Base-by-base conservation (phyloP, 108 stramenopile genomes). In the Pelagomonas calceolata region DNA sequence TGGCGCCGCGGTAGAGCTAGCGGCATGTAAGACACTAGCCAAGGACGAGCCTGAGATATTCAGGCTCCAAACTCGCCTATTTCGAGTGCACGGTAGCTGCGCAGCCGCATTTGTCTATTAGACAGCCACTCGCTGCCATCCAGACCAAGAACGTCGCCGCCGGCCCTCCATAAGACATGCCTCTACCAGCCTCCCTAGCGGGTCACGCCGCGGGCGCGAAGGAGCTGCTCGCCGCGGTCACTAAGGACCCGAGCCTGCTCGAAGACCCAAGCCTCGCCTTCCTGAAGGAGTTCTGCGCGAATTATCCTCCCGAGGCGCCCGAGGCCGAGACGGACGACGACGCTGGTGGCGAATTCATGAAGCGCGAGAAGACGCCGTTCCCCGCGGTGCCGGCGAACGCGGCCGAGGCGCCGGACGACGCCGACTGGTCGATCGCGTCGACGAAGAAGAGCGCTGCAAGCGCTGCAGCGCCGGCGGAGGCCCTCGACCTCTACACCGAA, bases 401-500 rank as follows among this genome's bases (percentile, higher is more conserved):
- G 21, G 51, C 51, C 7, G 51, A 60, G 51, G 51, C 51, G 51
- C 51, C 51, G 21, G 51, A 60, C 21, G 51, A 60, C 51, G 51
- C 51, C 21, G 51, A 60, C 51, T 60, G 51, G 51, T 26, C 21
- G 21, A 3, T 12, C 21, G 51, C 51, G 21, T 4, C 7, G 7
- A 1, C 3, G 51, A 60, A 60, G 51, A 94, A 94, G 72, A 77
- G 79, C 77, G 74, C 73, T 65, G 92, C 89, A 12, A 70, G 85
- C 33, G 92, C 91, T 69, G 68, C 82, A 37, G 85, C 85, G 66
- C 68, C 79, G 0, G 86, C 73, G 18, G 77, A 77, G 29, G 90
- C 92, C 0, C 51, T 94, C 44, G 87, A 82, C 60, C 74, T 74
- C 39, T 94, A 86, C 80, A 87, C 82, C 31, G 68, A 81, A 36